A percentile compares a stretch with the other conserved stretches of the same genome.
These are phyloP conservation scores for Penicillium olsonii DNA, from an alignment of 2,329 filamentous ascomycete genomes.

Conservation along the genomic window DNA sequence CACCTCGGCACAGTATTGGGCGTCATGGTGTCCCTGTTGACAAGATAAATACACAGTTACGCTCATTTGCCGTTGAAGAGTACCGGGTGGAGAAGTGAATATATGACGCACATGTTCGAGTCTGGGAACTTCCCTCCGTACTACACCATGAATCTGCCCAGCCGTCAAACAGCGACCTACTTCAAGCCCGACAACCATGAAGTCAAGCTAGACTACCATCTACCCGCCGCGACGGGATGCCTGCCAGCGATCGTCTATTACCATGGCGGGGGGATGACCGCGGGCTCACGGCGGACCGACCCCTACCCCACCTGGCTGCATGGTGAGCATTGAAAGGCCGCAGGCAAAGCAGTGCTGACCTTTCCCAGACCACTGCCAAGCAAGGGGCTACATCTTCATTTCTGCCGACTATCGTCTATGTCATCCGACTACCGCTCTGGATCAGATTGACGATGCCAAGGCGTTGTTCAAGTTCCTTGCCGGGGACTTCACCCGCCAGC, in stretches of 20 bases:
- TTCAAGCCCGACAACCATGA: constrained; percentile 19
- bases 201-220: constrained; percentile 24
- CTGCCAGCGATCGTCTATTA: constrained; percentile 25
- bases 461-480: constrained; percentile 17
- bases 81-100: too few relatives aligned
- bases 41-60: too few relatives aligned
- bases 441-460: constrained; percentile 24
- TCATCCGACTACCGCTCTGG: constrained; percentile 20
- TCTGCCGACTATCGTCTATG: constrained; percentile 25
- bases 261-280: constrained; percentile 26
- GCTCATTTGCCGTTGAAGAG: too few relatives aligned
- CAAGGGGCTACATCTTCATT: constrained; percentile 23
- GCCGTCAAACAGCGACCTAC: constrained; percentile 18
- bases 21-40: too few relatives aligned
- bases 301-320: constrained; percentile 18
- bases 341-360: neutral
- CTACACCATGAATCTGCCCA: neutral
- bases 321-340: constrained; percentile 6
- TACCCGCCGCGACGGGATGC: constrained; percentile 9
- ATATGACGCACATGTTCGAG: too few relatives aligned
- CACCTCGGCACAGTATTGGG: too few relatives aligned
- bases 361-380: constrained; percentile 19
- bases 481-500: constrained; percentile 6
- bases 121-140: neutral
- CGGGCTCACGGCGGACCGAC: constrained; percentile 18